Percentiles rank a stretch among this genome's conserved stretches.
These are phyloP conservation scores for Stenocarpella maydis DNA, from an alignment of 2,329 filamentous ascomycete genomes.

Conservation along the genomic window DNA sequence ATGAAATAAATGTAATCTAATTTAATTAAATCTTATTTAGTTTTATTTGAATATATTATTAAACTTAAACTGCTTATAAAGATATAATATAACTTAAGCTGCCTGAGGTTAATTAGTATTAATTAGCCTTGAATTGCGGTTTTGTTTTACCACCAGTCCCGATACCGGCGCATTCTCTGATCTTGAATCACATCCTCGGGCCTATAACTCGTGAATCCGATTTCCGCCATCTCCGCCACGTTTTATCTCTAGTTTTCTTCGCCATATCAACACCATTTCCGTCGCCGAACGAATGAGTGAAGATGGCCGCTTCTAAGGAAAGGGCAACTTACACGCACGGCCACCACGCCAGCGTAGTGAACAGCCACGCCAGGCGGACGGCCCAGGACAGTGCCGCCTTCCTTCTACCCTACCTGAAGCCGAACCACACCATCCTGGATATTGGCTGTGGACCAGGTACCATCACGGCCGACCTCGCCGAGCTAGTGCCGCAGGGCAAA, in stretches of 20 bases:
- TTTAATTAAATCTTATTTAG: too few species aligned
- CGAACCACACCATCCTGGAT: slow-evolving; percentile 52
- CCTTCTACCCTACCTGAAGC: slow-evolving; percentile 51
- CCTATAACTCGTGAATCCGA: background rate
- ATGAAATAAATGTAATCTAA: too few species aligned
- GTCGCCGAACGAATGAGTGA: slow-evolving; percentile 12
- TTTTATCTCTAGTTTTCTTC: too few species aligned
- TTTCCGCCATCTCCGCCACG: too few species aligned
- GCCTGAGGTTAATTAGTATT: too few species aligned
- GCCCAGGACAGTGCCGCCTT: slow-evolving; percentile 54
- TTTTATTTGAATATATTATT: too few species aligned
- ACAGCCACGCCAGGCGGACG: slow-evolving; percentile 51
- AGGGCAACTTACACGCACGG: slow-evolving; percentile 46
- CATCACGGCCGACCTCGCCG: slow-evolving; percentile 54
- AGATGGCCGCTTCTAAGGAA: slow-evolving; percentile 35
- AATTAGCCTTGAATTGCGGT: too few species aligned
- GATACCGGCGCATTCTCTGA: slow-evolving; percentile 2
- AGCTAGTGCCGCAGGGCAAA: slow-evolving; percentile 49
- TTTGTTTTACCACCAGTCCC: slow-evolving; percentile 4
- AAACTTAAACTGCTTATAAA: too few species aligned
- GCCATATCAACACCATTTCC: too few species aligned
- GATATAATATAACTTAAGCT: too few species aligned
- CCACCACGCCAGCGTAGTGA: slow-evolving; percentile 48
- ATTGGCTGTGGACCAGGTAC: slow-evolving; percentile 59
- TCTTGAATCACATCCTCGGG: too few species aligned